phyloP scores from a whole-genome alignment of 1,284 basidiomycete species.

The Mycosarcoma maydis region DNA sequence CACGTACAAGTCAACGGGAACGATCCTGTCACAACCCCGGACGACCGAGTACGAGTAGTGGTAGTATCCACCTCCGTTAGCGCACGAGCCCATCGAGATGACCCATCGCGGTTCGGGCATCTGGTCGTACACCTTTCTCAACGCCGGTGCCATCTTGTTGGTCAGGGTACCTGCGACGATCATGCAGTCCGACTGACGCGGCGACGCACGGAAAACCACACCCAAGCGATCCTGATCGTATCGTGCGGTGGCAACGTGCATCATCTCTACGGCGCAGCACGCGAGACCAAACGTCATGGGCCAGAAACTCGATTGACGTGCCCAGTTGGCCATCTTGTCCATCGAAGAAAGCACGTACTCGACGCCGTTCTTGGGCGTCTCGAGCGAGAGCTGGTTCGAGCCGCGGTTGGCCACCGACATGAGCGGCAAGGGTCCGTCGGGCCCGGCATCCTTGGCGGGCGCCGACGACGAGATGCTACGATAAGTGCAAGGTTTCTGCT shows the following conservation, averaged over 20 bases:
- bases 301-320: constrained; percentile 97
- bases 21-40: constrained; percentile 98
- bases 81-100: constrained; percentile 99
- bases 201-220: constrained; percentile 97
- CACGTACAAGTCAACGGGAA: constrained; percentile 87
- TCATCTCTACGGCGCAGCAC: constrained; percentile 93
- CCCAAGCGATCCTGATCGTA: constrained; percentile 99
- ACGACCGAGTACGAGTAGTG: constrained; percentile 96
- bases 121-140: constrained; percentile 61
- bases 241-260: constrained; percentile 95
- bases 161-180: constrained; percentile 99
- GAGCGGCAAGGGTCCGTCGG: constrained; percentile 63
- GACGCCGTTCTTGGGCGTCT: constrained; percentile 87
- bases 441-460: constrained; percentile 24
- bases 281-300: constrained; percentile 99
- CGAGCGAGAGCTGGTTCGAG: constrained; percentile 73
- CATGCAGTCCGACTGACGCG: constrained; percentile 98
- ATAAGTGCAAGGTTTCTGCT: constrained; percentile 9
- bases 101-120: constrained; percentile 77
- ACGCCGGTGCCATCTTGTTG: constrained; percentile 95
- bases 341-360: constrained; percentile 96
- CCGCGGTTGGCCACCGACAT: constrained; percentile 62
- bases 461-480: constrained; percentile 43
- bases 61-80: constrained; percentile 98
- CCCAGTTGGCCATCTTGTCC: constrained; percentile 98